A percentile compares a stretch with the other conserved stretches of the same genome.
Evolutionary conservation across 345 rosid species (phyloP).

Genomic region (Eucalyptus curtisii): DNA sequence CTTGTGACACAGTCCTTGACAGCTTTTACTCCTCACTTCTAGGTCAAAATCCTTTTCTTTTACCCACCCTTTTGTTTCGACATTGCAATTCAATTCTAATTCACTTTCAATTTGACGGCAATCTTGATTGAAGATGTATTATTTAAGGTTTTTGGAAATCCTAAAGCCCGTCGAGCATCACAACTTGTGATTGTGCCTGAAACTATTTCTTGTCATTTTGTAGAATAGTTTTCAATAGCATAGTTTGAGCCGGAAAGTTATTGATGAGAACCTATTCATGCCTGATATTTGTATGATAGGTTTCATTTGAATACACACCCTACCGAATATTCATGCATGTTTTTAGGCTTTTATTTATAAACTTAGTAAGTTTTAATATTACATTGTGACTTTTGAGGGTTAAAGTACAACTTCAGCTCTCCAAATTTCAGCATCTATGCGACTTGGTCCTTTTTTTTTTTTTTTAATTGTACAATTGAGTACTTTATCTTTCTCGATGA

Average conservation of each 20-base stretch:
- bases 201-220: not conserved
- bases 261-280: not conserved
- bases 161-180: not conserved
- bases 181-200: not conserved
- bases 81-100: not conserved
- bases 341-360: not conserved
- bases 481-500: not conserved
- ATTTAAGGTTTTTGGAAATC: not conserved
- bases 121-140: not conserved
- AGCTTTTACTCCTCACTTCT: constrained; percentile 11
- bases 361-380: not conserved
- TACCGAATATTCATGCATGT: not conserved
- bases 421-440: not conserved
- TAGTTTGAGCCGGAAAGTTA: not conserved
- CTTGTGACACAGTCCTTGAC: constrained; percentile 25
- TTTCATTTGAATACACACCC: not conserved
- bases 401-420: not conserved
- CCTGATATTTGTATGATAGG: not conserved
- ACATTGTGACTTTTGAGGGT: not conserved
- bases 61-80: not conserved
- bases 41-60: constrained; percentile 12
- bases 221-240: not conserved
- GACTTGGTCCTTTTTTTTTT: not conserved
- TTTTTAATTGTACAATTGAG: no score
- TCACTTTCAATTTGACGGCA: not conserved